A percentile compares a stretch with the other conserved stretches of the same genome.
Conservation (phyloP, 768 basidiomycete species). For the Tephrocybe rancida region DNA sequence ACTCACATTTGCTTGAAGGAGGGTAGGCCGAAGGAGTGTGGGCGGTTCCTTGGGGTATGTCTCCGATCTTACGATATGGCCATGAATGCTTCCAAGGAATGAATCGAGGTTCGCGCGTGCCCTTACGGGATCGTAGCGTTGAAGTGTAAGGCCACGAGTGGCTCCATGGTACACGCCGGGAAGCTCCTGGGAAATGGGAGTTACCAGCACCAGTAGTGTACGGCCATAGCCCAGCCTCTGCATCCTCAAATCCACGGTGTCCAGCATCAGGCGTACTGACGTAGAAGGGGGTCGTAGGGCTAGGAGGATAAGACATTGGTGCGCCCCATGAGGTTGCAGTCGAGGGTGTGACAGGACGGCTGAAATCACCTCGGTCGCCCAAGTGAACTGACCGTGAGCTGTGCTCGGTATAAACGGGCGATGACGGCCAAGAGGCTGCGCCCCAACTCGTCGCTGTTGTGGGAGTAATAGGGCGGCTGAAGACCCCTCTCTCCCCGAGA, state of each 20-base stretch:
- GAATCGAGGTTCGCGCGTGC: no score
- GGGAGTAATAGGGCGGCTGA: conserved; percentile 46
- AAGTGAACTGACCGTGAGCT: conserved; percentile 41
- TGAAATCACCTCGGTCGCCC: conserved; percentile 34
- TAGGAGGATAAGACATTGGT: conserved; percentile 43
- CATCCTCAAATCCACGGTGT: conserved; percentile 33
- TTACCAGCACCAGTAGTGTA: conserved; percentile 18
- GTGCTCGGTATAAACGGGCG: conserved; percentile 18
- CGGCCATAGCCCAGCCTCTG: conserved; percentile 25
- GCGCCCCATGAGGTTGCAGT: conserved; percentile 55
- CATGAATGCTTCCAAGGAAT: conserved; percentile 27
- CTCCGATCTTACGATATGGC: conserved; percentile 18
- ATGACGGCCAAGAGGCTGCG: conserved; percentile 27
- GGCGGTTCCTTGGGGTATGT: conserved; percentile 9
- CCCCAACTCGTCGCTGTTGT: conserved; percentile 42
- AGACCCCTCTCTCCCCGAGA: conserved; percentile 42
- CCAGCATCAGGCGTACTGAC: conserved; percentile 43
- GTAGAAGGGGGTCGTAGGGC: conserved; percentile 34
- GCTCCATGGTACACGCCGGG: conserved; percentile 22
- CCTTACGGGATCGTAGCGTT: no score
- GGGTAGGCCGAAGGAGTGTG: conserved; percentile 17
- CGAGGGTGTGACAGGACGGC: conserved; percentile 42
- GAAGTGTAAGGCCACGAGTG: conserved; percentile 36
- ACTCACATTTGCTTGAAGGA: conserved; percentile 19
- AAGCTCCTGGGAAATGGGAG: background rate